Base-by-base conservation (phyloP, 2,329 filamentous ascomycete species). In the Gaeumannomyces sp. region DNA sequence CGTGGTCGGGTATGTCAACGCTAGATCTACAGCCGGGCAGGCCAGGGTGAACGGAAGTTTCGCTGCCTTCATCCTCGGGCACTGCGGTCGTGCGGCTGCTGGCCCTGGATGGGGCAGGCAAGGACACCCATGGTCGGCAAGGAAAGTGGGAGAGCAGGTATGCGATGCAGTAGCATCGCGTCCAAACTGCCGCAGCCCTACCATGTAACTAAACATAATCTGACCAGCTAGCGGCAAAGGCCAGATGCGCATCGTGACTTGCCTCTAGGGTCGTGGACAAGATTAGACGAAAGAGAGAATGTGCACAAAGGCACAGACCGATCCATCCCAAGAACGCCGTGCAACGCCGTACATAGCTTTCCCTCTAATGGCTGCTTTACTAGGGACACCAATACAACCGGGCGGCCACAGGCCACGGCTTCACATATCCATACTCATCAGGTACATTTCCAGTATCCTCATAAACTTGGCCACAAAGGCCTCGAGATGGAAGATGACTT, bases 381-480 rank as follows among this genome's bases (percentile, higher is more conserved):
- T 38, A 2, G 10, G 45, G 11, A n/a, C 22, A 53, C 5, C 22
- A n/a, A 53, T 11, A 25, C 27, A 58, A 13, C 25, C 60, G 33
- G 22, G 22, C 60, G 33, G 22, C 14, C 62, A 33, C 53, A 7
- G 14, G 53, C 59, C 33, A 5, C 31, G 38, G 45, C 22, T 57
- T 79, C 74, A 87, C 78, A 87, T 80, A 64, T 93, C 91, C 88
- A 95, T 93, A 68, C 89, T 91, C 91, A 96, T 94, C 65, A 89
- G 77, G 73, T 87, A 96, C 87, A 93, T 94, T 80, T 99, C 95
- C 68, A 94, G 85, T 70, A 98, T 87, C 71, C 94, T 87, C 94
- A 99, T 98, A 75, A 98, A 97, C 80, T 97, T 98, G 65, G 94
- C 94, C 66, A 99, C 95, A 77, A 99, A 99, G 4, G 95, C 95